Evolutionary conservation across 345 rosid species (phyloP).

Genomic region (Erodium maritimum): DNA sequence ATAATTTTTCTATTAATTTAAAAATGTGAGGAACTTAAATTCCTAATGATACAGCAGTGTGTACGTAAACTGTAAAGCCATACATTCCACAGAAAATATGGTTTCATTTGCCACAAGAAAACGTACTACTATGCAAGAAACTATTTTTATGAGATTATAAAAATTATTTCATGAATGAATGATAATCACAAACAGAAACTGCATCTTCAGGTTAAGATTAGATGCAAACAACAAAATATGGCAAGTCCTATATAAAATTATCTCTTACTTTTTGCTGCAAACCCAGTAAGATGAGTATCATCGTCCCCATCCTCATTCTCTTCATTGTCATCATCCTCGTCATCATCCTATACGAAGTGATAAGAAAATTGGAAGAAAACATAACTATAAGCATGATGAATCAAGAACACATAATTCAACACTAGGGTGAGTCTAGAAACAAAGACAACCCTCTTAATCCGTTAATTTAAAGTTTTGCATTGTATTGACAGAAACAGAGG

Average conservation of each 20-base stretch:
- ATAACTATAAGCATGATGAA: background rate
- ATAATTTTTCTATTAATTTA: too few species aligned
- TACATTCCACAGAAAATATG: too few species aligned
- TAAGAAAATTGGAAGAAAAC: background rate
- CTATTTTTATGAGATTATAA: background rate
- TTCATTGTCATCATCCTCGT: slow-evolving; percentile 27
- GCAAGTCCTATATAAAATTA: background rate
- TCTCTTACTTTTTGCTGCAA: slow-evolving; percentile 50
- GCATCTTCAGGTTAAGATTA: background rate
- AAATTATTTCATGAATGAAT: too few species aligned
- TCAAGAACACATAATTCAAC: background rate
- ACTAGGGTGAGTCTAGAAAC: background rate
- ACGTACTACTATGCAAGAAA: background rate
- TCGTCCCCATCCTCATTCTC: slow-evolving; percentile 31
- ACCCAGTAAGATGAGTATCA: slow-evolving; percentile 23
- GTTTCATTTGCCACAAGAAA: too few species aligned
- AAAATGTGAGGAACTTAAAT: background rate
- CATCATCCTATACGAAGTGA: slow-evolving; percentile 9
- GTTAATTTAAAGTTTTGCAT: background rate
- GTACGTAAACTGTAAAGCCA: too few species aligned
- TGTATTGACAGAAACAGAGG: background rate
- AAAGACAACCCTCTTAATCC: background rate
- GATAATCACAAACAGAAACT: background rate
- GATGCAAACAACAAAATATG: background rate
- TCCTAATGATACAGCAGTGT: too few species aligned